Evolutionary conservation across 352 stramenopile genomes (phyloP), one percentile per base, ranked within the genome.

Genomic region (Phytopythium oedochilum): DNA sequence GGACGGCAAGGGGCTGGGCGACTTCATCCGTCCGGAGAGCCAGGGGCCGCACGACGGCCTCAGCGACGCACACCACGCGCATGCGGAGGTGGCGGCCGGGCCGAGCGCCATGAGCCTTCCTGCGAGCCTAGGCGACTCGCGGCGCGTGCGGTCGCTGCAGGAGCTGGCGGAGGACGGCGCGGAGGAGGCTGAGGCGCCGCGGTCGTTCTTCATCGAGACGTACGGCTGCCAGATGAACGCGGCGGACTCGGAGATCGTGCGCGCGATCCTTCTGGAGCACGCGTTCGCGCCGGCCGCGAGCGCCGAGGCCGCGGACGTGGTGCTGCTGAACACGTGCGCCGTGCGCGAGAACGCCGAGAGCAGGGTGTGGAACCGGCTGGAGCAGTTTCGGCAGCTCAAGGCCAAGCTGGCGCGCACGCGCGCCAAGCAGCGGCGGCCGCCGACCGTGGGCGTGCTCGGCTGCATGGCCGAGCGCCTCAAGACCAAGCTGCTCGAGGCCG

Each of bases 181-280:
- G 23, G 43, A 54, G 23, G 31, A 59, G 7, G 61, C 10, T 8
- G 53, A 43, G 2, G 57, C 49, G 22, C 34, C 11, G 3, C 29
- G 73, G 22, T 85, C 77, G 38, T 94, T 94, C 61, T 90, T 78
- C 66, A 92, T 94, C 42, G 85, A 94, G 61, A 99, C 96, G 14
- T 99, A 99, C 75, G 97, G 97, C 10, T 99, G 97, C 83, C 96
- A 99, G 83, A 99, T 99, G 97, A 99, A 99, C 76, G 94, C 98
- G 48, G 94, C 91, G 57, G 97, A 99, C 77, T 98, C 88, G 50
- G 97, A 99, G 66, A 98, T 99, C 72, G 96, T 99, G 42, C 83
- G 89, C 18, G 82, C 89, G 32, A 94, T 99, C 35, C 73, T 99
- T 26, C 60, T 97, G 38, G 71, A 87, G 54, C 43, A 73, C 35